Conservation (phyloP, 129 eudicot species). For the Saussurea involucrata region DNA sequence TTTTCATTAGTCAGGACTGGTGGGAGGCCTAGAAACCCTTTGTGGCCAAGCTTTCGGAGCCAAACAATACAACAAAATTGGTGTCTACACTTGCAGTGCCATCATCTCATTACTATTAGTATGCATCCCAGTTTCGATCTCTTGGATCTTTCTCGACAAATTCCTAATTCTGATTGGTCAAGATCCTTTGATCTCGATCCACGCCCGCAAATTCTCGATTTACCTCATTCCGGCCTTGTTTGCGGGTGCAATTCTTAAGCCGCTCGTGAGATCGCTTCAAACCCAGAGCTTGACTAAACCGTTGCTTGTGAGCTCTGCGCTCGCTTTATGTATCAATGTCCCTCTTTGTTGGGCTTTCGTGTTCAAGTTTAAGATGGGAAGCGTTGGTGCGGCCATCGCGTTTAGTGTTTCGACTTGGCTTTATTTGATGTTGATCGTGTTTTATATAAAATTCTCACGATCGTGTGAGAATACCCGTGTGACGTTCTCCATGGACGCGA, state of each 20-base stretch:
- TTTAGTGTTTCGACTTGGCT: slow-evolving; percentile 56
- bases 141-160: slow-evolving; percentile 63
- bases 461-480: slow-evolving; percentile 39
- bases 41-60: slow-evolving; percentile 92
- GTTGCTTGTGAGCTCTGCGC: slow-evolving; percentile 43
- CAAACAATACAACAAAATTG: slow-evolving; percentile 48
- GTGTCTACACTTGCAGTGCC: slow-evolving; percentile 51
- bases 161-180: slow-evolving; percentile 52
- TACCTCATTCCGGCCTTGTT: slow-evolving; percentile 63
- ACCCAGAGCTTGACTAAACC: slow-evolving; percentile 58
- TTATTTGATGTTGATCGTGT: slow-evolving; percentile 31
- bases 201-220: slow-evolving; percentile 49
- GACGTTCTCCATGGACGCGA: slow-evolving; percentile 39
- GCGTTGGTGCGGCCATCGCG: slow-evolving; percentile 62
- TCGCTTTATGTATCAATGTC: slow-evolving; percentile 45
- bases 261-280: slow-evolving; percentile 57
- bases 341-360: slow-evolving; percentile 66
- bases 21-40: slow-evolving; percentile 70
- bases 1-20: slow-evolving; percentile 59
- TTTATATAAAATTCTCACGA: slow-evolving; percentile 43
- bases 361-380: slow-evolving; percentile 53
- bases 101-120: slow-evolving; percentile 53
- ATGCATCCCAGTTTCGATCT: slow-evolving; percentile 47
- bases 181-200: slow-evolving; percentile 59
- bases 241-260: slow-evolving; percentile 51